Base-by-base conservation (phyloP, 2,329 filamentous ascomycete species). In the Trichophaea hybrida region DNA sequence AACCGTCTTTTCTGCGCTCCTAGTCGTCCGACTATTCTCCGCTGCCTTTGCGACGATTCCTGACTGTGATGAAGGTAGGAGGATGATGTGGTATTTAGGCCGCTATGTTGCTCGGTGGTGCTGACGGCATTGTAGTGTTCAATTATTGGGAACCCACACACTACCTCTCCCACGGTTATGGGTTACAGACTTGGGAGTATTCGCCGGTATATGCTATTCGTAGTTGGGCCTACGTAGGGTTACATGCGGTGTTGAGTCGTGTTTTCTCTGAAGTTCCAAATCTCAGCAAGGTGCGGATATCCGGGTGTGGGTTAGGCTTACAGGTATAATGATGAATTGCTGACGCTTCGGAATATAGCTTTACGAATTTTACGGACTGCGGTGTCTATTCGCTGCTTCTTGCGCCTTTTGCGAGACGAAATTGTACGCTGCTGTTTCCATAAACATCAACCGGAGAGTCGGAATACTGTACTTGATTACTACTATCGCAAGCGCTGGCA, bases 111-210 rank as follows among this genome's bases (percentile, higher is more conserved):
- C 31, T 35, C 31, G 34, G 31, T 8, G 32, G 34, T 50, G 48
- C 48, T 50, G 40, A 15, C 34, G 6, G 37, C 31, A 12, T 13
- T 51, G 32, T 53, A 68, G 91, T 91, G 8, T 98, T 94, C 79
- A 98, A 98, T 72, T 98, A 95, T 76, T 98, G 91, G 89, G 93
- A 98, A 69, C 91, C 93, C 0, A 83, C 90, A 0, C 93, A 98
- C 73, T 98, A 96, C 73, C 79, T 98, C 33, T 85, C 83, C 61
- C 89, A 96, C 75, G 87, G 88, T 68, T 91, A 94, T 70, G 93
- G 91, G 43, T 77, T 96, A 55, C 90, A 98, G 75, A 98, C 93
- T 1, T 98, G 93, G 93, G 93, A 98, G 73, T 98, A 97, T 74
- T 94, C 91, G 0, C 93, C 93, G 4, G 84, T 91, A 60, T 97